Evolutionary conservation across 1,284 basidiomycete species (phyloP), one percentile per base, ranked within the genome.

Genomic region (Takashimella koratensis): DNA sequence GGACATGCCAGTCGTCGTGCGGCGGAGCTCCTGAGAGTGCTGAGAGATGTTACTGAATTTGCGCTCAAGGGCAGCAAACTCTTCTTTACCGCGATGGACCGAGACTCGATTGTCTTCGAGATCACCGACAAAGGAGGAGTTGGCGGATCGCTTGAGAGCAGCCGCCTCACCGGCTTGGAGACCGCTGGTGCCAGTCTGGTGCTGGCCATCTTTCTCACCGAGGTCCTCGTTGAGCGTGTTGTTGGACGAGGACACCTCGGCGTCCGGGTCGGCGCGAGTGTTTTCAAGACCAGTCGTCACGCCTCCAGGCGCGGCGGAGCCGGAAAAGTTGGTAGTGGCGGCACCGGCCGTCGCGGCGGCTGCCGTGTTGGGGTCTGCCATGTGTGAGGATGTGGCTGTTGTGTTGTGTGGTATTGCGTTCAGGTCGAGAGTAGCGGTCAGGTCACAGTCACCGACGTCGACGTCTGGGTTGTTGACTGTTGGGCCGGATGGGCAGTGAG

Each of bases 1-100:
- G 13, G 64, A 66, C 27, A 62, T 48, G 30, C 67, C 58, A 13
- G 72, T 70, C 22, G 53, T 58, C 3, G 52, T 54, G 40, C 70
- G 62, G 22, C 63, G 60, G 4, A 72, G 63, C n/a, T 58, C 48
- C 27, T 51, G 49, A 13, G 67, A 70, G 47, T 63, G 53, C 51
- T 71, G 68, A n/a, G 70, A 72, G 25, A 75, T 50, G 41, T 59
- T 63, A 5, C 71, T 72, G 55, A 65, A 71, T 42, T 57, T 57
- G 54, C 73, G 56, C 56, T 75, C 71, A 24, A 75, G 66, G 16
- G 68, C 69, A 4, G 66, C 63, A 52, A 73, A 75, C 45, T 75
- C 66, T 21, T 67, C 57, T 54, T 70, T 70, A 13, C 67, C 73
- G 25, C 64, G 59, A 21, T 56, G 53, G 39, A 72, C 66, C 2